Evolutionary conservation across 352 stramenopile genomes (phyloP).

Genomic region (Salisapilia sapeloensis): DNA sequence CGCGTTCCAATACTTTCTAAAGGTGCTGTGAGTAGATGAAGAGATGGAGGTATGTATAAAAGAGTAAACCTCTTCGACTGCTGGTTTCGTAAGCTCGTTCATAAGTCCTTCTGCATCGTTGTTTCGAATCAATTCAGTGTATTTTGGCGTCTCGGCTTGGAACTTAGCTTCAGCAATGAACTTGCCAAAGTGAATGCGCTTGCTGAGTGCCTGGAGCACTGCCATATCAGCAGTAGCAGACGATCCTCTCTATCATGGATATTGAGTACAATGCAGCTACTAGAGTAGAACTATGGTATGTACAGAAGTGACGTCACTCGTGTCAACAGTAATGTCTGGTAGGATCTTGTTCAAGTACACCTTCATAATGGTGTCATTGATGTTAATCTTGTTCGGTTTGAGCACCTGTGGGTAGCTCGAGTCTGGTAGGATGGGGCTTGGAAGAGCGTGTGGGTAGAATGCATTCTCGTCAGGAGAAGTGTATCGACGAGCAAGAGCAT

Average conservation of each 20-base stretch:
- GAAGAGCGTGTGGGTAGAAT: conserved; percentile 91
- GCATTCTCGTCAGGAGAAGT: conserved; percentile 96
- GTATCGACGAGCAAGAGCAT: conserved; percentile 91
- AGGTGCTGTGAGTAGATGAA: not conserved
- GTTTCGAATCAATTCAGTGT: conserved; percentile 83
- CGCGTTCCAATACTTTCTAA: conserved; percentile 80
- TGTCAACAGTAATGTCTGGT: conserved; percentile 68
- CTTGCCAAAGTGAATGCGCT: conserved; percentile 97
- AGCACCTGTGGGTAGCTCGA: conserved; percentile 89
- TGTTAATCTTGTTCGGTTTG: conserved; percentile 91
- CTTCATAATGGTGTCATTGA: conserved; percentile 94
- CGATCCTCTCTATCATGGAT: conserved; percentile 74
- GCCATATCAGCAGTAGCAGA: conserved; percentile 81
- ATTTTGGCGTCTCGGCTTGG: conserved; percentile 77
- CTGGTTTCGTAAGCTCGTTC: conserved; percentile 88
- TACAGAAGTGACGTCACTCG: conserved; percentile 81
- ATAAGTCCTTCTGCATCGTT: conserved; percentile 94
- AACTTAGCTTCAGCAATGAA: conserved; percentile 98
- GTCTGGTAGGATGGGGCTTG: conserved; percentile 81
- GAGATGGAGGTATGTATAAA: not conserved
- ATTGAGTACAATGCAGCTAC: not conserved
- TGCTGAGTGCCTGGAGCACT: conserved; percentile 89
- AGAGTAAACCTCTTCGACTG: conserved; percentile 69
- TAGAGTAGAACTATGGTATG: conserved; percentile 1
- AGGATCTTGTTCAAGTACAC: conserved; percentile 95